Evolutionary conservation across 768 basidiomycete species (phyloP), one percentile per base, ranked within the genome.

Genomic region (Xerocomellus dryophilus): DNA sequence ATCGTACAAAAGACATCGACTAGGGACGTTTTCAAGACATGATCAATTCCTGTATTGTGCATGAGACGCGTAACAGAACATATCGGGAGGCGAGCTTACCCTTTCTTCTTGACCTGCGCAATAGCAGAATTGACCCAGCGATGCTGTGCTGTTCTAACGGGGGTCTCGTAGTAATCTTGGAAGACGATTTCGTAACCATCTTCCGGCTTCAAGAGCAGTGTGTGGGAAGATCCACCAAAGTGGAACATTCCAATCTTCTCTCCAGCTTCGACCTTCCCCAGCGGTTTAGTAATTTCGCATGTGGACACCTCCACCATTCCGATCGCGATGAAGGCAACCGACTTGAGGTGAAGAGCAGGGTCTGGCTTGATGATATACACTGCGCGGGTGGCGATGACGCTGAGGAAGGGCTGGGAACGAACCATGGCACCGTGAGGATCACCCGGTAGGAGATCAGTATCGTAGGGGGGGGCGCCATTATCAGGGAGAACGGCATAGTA

Each of bases 301-400:
- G 40, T 50, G 32, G 81, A 84, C 9, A 85, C 81, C 66, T 85
- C 84, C 3, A 71, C 72, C 83, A 86, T 84, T 0, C 84, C 85
- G 15, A 85, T 73, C 0, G 65, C 79, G 8, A 84, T 68, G 64
- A 84, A 81, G 54, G 73, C 76, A 69, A 82, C 71, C 36, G 83
- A 58, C 2, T 83, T 83, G 39, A 86, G 80, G 32, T 18, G 35
- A 2, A 36, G 63, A 0, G 8, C 7, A 17, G 71, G 66, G 25
- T 79, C 74, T 6, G 81, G 72, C 56, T 81, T 62, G 62, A 86
- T 83, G 64, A 78, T 81, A 50, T 84, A 74, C 53, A 84, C 61
- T 0, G 73, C 74, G 41, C 84, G 76, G 5, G 82, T 73, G 4
- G 82, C 77, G 4, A 77, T 59, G 15, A 69, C 57, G 8, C 75